phyloP scores from a whole-genome alignment of 768 basidiomycete species.

The Lanmaoa pseudosensibilis region DNA sequence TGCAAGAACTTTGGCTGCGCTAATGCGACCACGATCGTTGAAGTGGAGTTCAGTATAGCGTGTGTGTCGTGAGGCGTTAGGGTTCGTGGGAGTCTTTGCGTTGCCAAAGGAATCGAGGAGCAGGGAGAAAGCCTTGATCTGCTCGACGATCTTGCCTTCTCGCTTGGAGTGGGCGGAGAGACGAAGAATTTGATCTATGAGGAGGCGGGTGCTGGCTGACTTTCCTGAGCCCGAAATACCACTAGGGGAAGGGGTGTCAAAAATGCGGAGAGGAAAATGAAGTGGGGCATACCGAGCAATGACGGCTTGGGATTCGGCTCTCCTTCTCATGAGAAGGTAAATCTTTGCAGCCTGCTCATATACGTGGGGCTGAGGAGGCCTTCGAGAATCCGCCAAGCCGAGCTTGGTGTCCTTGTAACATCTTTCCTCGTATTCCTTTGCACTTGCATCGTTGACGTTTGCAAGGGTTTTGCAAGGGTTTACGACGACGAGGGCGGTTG shows the following conservation, averaged over 20 bases:
- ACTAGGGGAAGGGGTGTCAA: conserved; percentile 34
- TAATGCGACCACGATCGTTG: conserved; percentile 53
- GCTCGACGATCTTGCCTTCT: conserved; percentile 51
- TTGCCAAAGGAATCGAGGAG: conserved; percentile 66
- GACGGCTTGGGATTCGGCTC: conserved; percentile 53
- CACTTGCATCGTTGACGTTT: conserved; percentile 55
- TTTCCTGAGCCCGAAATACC: conserved; percentile 69
- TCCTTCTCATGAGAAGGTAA: conserved; percentile 58
- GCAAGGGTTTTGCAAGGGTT: conserved; percentile 62
- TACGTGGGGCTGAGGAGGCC: conserved; percentile 54
- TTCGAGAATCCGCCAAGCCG: conserved; percentile 35
- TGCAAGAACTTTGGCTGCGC: conserved; percentile 56
- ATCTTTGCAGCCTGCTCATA: conserved; percentile 63
- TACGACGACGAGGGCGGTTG: conserved; percentile 52
- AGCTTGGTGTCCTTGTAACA: conserved; percentile 54
- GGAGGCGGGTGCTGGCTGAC: conserved; percentile 48
- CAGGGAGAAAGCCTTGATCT: conserved; percentile 53
- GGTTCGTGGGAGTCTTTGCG: conserved; percentile 62
- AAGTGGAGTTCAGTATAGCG: conserved; percentile 65
- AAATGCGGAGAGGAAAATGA: conserved; percentile 8
- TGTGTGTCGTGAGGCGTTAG: conserved; percentile 62
- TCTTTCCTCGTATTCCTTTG: conserved; percentile 56
- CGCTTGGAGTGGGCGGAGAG: conserved; percentile 59
- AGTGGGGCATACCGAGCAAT: conserved; percentile 47
- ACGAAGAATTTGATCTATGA: conserved; percentile 59